phyloP scores from a whole-genome alignment of 176 grass and related monocot genomes.

The bread wheat (Triticum aestivum) region IWGSC_CS_RefSeq_v2.1 NC_057812.1:121009886-121010385 shows the following conservation, averaged over 20 bases:
- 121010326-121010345: too few relatives aligned
- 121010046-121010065: constrained; percentile 70
- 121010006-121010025: constrained; percentile 60
- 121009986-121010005: constrained; percentile 38
- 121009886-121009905: not conserved
- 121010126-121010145: not conserved
- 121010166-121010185: not conserved
- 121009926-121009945: constrained; percentile 33
- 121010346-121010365: too few relatives aligned
- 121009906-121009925: not conserved
- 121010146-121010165: not conserved
- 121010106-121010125: constrained; percentile 34
- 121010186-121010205: not conserved
- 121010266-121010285: not conserved
- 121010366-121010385: too few relatives aligned
- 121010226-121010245: not conserved
- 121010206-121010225: not conserved
- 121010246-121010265: not conserved
- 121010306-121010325: too few relatives aligned
- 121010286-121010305: too few relatives aligned
- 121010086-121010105: constrained; percentile 71
- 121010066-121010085: constrained; percentile 62
- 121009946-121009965: constrained; percentile 65
- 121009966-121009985: constrained; percentile 80
- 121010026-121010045: constrained; percentile 78